Conservation (phyloP, 2,329 filamentous ascomycete genomes). For the Colletotrichum aenigma region DNA sequence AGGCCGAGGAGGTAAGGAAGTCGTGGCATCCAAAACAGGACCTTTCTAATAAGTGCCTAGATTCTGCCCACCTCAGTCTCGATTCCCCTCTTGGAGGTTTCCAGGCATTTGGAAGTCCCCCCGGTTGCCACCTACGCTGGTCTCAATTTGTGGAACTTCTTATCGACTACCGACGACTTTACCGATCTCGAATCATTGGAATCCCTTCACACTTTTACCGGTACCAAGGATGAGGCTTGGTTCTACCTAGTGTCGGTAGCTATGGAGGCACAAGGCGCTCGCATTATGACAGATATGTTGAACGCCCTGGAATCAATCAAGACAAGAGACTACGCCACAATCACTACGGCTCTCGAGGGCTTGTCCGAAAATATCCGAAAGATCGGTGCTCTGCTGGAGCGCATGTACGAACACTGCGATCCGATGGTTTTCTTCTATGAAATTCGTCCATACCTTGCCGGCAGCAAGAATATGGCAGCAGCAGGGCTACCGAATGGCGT, state of each 20-base stretch:
- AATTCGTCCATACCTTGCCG: constrained; percentile 87
- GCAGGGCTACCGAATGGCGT: constrained; percentile 85
- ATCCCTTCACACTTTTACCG: constrained; percentile 83
- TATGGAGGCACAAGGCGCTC: constrained; percentile 82
- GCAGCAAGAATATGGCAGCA: constrained; percentile 89
- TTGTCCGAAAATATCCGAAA: constrained; percentile 72
- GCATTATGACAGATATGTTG: constrained; percentile 78
- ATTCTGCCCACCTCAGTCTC: constrained; percentile 76
- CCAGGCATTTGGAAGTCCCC: constrained; percentile 77
- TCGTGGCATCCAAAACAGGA: neutral
- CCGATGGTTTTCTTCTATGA: constrained; percentile 88
- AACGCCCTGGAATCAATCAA: constrained; percentile 74
- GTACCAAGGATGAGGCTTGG: constrained; percentile 90
- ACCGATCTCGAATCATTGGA: constrained; percentile 71
- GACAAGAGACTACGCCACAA: constrained; percentile 60
- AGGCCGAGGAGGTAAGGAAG: constrained; percentile 68
- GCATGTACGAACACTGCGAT: constrained; percentile 90
- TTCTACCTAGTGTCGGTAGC: constrained; percentile 90
- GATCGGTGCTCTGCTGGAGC: constrained; percentile 69
- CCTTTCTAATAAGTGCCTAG: constrained; percentile 36
- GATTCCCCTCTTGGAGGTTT: constrained; percentile 75
- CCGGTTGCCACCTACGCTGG: constrained; percentile 91
- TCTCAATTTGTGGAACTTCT: constrained; percentile 90
- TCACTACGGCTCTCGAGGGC: constrained; percentile 66
- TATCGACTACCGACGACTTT: constrained; percentile 57